Conservation (phyloP, 2,329 filamentous ascomycete species). For the Fusarium sulawesiense region DNA sequence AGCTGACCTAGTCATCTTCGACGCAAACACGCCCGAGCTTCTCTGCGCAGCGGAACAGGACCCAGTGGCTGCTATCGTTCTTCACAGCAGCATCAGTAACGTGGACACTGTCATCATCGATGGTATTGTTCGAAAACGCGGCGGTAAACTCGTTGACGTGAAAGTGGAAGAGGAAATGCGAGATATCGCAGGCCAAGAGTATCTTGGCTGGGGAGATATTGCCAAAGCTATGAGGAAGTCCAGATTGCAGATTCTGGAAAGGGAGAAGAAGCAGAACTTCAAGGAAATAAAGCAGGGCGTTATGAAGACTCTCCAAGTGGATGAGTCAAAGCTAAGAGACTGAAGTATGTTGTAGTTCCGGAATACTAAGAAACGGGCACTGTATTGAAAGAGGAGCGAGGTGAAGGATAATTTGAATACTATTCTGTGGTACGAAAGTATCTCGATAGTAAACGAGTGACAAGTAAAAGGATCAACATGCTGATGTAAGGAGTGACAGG, state of each 20-base stretch:
- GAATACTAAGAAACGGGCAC: too few species aligned
- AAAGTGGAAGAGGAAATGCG: background rate
- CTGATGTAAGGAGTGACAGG: background rate
- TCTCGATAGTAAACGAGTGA: background rate
- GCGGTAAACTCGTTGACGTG: background rate
- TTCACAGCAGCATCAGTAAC: constrained; percentile 15
- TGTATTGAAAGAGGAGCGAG: background rate
- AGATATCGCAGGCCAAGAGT: background rate
- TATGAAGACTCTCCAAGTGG: background rate
- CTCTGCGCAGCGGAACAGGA: constrained; percentile 12
- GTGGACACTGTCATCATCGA: constrained; percentile 8
- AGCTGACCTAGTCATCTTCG: constrained; percentile 5
- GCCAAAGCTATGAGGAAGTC: constrained; percentile 7
- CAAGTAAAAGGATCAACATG: background rate
- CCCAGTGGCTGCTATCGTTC: background rate
- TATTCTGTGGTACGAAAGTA: background rate
- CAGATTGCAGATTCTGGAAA: background rate
- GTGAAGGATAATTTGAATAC: background rate
- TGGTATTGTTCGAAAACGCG: constrained; percentile 2
- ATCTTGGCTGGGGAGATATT: background rate
- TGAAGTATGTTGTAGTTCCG: too few species aligned
- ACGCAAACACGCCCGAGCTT: background rate
- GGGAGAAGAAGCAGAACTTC: background rate
- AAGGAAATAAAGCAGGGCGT: background rate
- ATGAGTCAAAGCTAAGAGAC: constrained; percentile 1